Percentiles rank a stretch among this genome's conserved stretches.
Evolutionary conservation across 2,329 filamentous ascomycete species (phyloP).

Genomic region (Nannizziopsis barbatae): DNA sequence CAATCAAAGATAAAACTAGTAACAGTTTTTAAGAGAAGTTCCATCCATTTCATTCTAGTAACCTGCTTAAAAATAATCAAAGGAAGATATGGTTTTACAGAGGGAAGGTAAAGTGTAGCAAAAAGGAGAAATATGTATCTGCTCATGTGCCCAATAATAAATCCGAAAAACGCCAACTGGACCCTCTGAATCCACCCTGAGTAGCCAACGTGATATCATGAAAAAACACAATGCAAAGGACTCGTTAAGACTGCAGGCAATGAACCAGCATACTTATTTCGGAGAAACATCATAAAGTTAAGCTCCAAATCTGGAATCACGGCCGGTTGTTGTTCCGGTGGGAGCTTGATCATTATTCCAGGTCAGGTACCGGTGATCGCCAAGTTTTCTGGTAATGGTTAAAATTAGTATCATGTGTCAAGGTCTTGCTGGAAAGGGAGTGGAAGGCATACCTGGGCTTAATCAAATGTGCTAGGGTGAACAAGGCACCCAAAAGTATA

Average conservation of each 20-base stretch:
- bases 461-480: conserved; percentile 82
- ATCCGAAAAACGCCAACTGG: not conserved
- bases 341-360: conserved; percentile 70
- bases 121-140: too few species aligned
- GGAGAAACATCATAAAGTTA: not conserved
- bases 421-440: not conserved
- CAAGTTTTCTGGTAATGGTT: conserved; percentile 63
- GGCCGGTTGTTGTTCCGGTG: conserved; percentile 44
- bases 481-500: conserved; percentile 74
- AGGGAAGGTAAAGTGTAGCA: too few species aligned
- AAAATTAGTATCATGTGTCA: not conserved
- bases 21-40: too few species aligned
- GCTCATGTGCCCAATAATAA: not conserved
- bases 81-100: too few species aligned
- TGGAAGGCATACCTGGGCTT: conserved; percentile 60
- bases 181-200: not conserved
- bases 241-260: not conserved
- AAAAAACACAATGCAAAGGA: not conserved
- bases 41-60: too few species aligned
- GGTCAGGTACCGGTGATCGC: conserved; percentile 91
- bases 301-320: conserved; percentile 41
- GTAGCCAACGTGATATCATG: not conserved
- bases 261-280: not conserved
- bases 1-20: too few species aligned
- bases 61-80: too few species aligned